These are phyloP conservation scores for Cladophialophora yegresii DNA, from an alignment of 2,329 filamentous ascomycete genomes.

Conservation along the genomic window DNA sequence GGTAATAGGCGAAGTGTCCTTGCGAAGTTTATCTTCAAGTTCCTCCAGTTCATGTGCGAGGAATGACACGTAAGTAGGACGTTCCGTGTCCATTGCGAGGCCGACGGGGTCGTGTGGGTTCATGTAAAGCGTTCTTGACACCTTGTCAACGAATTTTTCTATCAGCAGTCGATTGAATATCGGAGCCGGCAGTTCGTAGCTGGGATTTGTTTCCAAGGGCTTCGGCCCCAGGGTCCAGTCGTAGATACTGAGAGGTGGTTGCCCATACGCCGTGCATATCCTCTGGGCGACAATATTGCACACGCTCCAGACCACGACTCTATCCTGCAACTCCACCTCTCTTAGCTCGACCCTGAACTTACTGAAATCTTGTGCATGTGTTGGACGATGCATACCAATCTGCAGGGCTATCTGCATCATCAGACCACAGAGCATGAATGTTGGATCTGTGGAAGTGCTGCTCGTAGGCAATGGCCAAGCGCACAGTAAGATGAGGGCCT, in stretches of 20 bases:
- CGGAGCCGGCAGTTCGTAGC: constrained; percentile 55
- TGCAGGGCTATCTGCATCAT: constrained; percentile 71
- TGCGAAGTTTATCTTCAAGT: constrained; percentile 54
- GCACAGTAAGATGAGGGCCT: constrained; percentile 64
- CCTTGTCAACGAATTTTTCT: constrained; percentile 61
- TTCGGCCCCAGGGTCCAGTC: constrained; percentile 58
- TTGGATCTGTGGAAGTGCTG: constrained; percentile 64
- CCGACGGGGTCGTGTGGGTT: constrained; percentile 59
- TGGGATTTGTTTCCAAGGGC: constrained; percentile 46
- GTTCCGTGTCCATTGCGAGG: constrained; percentile 48
- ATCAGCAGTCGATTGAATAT: constrained; percentile 57
- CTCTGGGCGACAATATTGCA: constrained; percentile 69
- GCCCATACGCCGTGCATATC: constrained; percentile 68
- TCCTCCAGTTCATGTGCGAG: constrained; percentile 53
- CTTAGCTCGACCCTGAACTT: constrained; percentile 57
- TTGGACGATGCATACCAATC: constrained; percentile 65
- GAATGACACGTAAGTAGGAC: constrained; percentile 49
- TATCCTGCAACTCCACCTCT: constrained; percentile 64
- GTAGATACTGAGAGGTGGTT: constrained; percentile 64
- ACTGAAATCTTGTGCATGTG: constrained; percentile 60
- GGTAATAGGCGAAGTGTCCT: constrained; percentile 50
- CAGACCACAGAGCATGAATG: constrained; percentile 65
- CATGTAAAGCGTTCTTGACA: constrained; percentile 59
- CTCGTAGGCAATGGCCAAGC: constrained; percentile 67
- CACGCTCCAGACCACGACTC: constrained; percentile 66